Evolutionary conservation across 2,329 filamentous ascomycete genomes (phyloP).

Genomic region (Falciphora oryzae): DNA sequence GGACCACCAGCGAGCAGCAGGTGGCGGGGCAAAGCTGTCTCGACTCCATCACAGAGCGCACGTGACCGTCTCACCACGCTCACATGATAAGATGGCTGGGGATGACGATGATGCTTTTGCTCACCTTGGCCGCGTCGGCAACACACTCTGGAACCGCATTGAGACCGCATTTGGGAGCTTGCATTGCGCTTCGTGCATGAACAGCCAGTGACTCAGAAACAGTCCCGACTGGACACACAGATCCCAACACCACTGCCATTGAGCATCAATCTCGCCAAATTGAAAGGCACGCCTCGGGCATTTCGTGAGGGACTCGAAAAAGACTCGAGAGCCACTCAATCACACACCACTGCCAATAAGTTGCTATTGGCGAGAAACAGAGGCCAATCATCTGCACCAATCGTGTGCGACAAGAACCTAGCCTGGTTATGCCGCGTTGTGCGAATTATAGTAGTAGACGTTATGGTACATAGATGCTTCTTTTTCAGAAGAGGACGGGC

Average conservation of each 20-base stretch:
- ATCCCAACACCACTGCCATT: not conserved
- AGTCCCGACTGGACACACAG: not conserved
- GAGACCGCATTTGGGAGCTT: not conserved
- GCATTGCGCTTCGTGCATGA: not conserved
- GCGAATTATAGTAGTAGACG: slow-evolving; percentile 1
- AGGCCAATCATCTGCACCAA: not conserved
- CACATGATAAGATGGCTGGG: not conserved
- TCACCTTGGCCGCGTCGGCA: not conserved
- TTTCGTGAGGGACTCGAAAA: too few species aligned
- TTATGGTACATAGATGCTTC: slow-evolving; percentile 9
- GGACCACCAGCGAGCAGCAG: not conserved
- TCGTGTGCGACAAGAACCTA: not conserved
- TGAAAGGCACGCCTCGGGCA: too few species aligned
- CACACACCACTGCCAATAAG: too few species aligned
- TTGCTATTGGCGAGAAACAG: too few species aligned
- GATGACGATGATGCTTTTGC: not conserved
- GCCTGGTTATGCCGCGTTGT: not conserved
- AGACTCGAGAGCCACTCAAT: not conserved
- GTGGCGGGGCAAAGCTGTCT: slow-evolving; percentile 6
- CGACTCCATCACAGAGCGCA: not conserved
- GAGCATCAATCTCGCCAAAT: not conserved
- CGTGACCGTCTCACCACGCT: not conserved
- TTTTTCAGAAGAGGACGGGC: not conserved
- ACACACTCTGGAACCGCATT: not conserved
- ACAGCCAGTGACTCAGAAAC: not conserved